These are phyloP conservation scores for Kwoniella europaea DNA, from an alignment of 768 basidiomycete species.

Conservation along the genomic window DNA sequence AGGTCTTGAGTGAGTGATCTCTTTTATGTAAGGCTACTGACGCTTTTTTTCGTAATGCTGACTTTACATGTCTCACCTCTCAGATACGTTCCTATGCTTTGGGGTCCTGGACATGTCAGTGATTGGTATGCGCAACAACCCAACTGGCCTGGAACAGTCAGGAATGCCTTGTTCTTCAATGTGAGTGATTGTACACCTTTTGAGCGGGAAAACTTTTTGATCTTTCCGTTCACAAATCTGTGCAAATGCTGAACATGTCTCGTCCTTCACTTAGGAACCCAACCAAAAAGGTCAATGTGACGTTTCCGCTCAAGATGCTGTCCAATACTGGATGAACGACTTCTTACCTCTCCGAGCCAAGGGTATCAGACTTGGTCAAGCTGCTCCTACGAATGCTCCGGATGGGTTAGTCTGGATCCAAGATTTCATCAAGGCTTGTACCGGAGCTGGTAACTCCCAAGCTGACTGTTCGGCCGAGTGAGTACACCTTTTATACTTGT, in stretches of 20 bases:
- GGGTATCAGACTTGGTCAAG: slow-evolving; percentile 69
- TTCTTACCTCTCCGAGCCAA: slow-evolving; percentile 65
- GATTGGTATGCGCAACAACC: slow-evolving; percentile 47
- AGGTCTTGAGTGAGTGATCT: slow-evolving; percentile 63
- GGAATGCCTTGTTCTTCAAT: slow-evolving; percentile 68
- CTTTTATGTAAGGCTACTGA: slow-evolving; percentile 28
- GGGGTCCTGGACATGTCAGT: slow-evolving; percentile 63
- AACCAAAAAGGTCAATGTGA: slow-evolving; percentile 70
- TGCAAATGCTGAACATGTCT: slow-evolving; percentile 13
- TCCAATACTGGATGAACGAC: slow-evolving; percentile 67
- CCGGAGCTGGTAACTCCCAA: slow-evolving; percentile 38
- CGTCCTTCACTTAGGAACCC: slow-evolving; percentile 63
- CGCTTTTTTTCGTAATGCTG: not conserved
- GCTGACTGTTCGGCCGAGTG: slow-evolving; percentile 57
- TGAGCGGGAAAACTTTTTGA: too few species aligned
- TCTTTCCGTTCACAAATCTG: too few species aligned
- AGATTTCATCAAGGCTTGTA: slow-evolving; percentile 66
- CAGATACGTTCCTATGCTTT: slow-evolving; percentile 11
- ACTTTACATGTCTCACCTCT: not conserved
- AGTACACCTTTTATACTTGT: slow-evolving; percentile 2
- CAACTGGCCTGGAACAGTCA: slow-evolving; percentile 63
- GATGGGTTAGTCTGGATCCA: slow-evolving; percentile 70
- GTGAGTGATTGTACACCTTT: slow-evolving; percentile 63
- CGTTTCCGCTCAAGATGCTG: slow-evolving; percentile 64
- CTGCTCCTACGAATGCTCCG: slow-evolving; percentile 70